Percentiles rank a stretch among this genome's conserved stretches.
Conservation (phyloP, 108 stramenopile genomes). For the Skeletonema costatum region DNA sequence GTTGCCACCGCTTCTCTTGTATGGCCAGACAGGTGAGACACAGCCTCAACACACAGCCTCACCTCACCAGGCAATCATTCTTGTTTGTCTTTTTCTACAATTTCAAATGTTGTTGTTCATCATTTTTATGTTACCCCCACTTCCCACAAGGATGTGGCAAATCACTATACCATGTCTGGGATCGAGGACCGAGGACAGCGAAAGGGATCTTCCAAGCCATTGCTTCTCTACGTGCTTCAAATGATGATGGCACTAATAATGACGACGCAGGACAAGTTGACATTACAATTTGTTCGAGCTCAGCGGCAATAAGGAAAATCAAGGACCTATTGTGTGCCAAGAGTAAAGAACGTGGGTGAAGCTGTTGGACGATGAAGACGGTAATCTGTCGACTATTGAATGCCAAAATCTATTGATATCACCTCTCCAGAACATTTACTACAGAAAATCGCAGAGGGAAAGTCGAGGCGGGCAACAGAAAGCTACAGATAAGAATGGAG, state of each 20-base stretch:
- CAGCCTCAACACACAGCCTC: too few species aligned
- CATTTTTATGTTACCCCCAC: too few species aligned
- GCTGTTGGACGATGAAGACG: slow-evolving; percentile 49
- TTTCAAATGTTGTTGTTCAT: too few species aligned
- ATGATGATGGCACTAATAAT: not conserved
- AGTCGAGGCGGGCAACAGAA: slow-evolving; percentile 59
- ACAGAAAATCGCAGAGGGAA: slow-evolving; percentile 34
- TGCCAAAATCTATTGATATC: slow-evolving; percentile 24
- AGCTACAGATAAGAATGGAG: slow-evolving; percentile 66
- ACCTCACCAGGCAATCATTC: too few species aligned
- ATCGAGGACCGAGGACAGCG: slow-evolving; percentile 45
- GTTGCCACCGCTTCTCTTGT: slow-evolving; percentile 60
- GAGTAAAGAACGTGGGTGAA: slow-evolving; percentile 30
- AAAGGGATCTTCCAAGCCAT: slow-evolving; percentile 38
- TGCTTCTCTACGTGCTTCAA: not conserved
- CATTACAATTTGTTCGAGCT: slow-evolving; percentile 62
- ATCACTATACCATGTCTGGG: slow-evolving; percentile 56
- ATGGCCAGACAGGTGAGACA: slow-evolving; percentile 76
- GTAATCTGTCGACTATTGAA: slow-evolving; percentile 42
- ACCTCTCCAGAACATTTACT: slow-evolving; percentile 42
- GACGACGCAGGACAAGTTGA: slow-evolving; percentile 5
- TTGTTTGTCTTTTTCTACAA: too few species aligned
- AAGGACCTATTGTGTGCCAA: slow-evolving; percentile 45
- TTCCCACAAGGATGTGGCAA: slow-evolving; percentile 30
- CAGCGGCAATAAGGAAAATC: slow-evolving; percentile 50